Evolutionary conservation across 75 land plant species (phyloP).

Genomic region (Sequoia sempervirens): DNA sequence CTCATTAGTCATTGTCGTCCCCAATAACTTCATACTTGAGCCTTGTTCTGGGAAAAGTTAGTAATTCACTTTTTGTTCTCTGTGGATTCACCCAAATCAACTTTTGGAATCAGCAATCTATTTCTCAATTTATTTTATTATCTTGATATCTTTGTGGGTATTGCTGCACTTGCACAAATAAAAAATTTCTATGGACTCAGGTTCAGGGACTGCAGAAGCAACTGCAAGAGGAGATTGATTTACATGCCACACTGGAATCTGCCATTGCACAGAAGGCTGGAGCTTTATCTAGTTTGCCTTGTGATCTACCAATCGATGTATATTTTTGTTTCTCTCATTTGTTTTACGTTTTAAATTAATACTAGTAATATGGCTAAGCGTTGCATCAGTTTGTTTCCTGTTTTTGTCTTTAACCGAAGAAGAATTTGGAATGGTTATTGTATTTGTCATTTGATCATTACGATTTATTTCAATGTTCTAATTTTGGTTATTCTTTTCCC

Average conservation of each 20-base stretch:
- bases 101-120: not conserved
- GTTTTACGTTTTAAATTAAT: too few relatives aligned
- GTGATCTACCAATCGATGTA: conserved; percentile 57
- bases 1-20: not conserved
- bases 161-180: not conserved
- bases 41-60: not conserved
- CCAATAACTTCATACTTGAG: not conserved
- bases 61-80: not conserved
- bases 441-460: not conserved
- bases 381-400: not conserved
- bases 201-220: conserved; percentile 45
- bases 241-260: conserved; percentile 52
- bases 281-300: conserved; percentile 26
- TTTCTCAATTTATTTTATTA: not conserved
- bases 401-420: not conserved
- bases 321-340: not conserved
- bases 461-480: not conserved
- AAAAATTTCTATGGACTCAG: conserved; percentile 24
- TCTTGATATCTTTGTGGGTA: not conserved
- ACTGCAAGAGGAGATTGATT: conserved; percentile 54
- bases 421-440: conserved; percentile 6
- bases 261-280: conserved; percentile 41
- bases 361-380: not conserved
- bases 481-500: not conserved
- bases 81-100: not conserved